phyloP scores from a whole-genome alignment of 2,329 filamentous ascomycete species.

The Pseudocercospora cruenta region DNA sequence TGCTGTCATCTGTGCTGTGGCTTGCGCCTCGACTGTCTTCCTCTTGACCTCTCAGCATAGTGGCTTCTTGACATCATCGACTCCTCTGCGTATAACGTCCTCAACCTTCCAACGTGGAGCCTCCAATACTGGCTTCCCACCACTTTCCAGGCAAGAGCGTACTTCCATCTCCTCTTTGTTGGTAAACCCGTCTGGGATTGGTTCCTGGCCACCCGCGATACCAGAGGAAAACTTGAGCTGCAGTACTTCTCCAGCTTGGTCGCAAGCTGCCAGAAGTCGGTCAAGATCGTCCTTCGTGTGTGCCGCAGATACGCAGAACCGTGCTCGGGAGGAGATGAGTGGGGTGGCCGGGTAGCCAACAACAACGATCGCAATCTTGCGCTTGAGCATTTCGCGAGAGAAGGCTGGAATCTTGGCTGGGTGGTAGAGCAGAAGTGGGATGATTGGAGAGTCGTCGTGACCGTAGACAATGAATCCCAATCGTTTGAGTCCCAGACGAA shows the following conservation, averaged over 20 bases:
- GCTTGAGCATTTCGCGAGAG: constrained; percentile 96
- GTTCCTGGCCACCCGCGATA: constrained; percentile 82
- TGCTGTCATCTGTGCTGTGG: constrained; percentile 3
- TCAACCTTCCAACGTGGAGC: constrained; percentile 80
- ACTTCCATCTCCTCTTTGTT: constrained; percentile 72
- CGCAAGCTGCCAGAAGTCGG: constrained; percentile 82
- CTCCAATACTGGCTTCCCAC: constrained; percentile 52
- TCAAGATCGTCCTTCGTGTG: constrained; percentile 99
- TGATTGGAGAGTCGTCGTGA: constrained; percentile 96
- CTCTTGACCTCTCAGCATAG: constrained; percentile 44
- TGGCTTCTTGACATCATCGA: constrained; percentile 73
- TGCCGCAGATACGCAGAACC: constrained; percentile 92
- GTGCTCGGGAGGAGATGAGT: constrained; percentile 88
- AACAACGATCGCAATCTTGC: constrained; percentile 96
- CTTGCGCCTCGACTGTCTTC: constrained; percentile 5
- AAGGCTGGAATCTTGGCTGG: constrained; percentile 99
- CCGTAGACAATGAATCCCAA: constrained; percentile 96
- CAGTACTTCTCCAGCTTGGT: constrained; percentile 87
- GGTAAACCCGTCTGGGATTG: constrained; percentile 71
- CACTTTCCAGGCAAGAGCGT: constrained; percentile 55
- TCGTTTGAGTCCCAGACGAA: constrained; percentile 95
- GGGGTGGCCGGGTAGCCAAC: constrained; percentile 97
- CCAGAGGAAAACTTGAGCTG: constrained; percentile 98
- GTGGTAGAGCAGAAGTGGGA: constrained; percentile 92
- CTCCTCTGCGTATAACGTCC: constrained; percentile 73